phyloP scores from a whole-genome alignment of 2,329 filamentous ascomycete genomes.

The Aspergillus novofumigatus region DNA sequence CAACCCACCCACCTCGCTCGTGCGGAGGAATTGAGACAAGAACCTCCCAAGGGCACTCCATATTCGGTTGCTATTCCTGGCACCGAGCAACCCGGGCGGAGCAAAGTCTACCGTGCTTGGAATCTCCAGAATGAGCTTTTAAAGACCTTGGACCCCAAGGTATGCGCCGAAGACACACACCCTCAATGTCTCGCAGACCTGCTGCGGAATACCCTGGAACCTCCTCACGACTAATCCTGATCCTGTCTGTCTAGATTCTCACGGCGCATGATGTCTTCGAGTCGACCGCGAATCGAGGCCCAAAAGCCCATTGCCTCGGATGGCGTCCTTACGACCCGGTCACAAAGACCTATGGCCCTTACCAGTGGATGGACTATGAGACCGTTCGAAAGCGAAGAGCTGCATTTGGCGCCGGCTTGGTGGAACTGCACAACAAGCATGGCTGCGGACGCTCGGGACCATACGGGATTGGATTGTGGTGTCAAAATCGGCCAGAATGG shows the following conservation, averaged over 20 bases:
- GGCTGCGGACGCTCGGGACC: slow-evolving; percentile 61
- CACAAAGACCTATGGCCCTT: slow-evolving; percentile 71
- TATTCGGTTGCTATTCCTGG: slow-evolving; percentile 76
- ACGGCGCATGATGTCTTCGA: slow-evolving; percentile 83
- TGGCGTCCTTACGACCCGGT: slow-evolving; percentile 71
- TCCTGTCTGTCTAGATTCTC: slow-evolving; percentile 38
- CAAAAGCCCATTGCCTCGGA: slow-evolving; percentile 72
- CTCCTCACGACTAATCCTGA: background rate
- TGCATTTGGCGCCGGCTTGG: slow-evolving; percentile 79
- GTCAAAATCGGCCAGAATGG: slow-evolving; percentile 84
- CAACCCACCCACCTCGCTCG: slow-evolving; percentile 32
- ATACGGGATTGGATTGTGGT: slow-evolving; percentile 78
- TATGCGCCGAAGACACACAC: slow-evolving; percentile 27
- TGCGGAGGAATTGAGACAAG: slow-evolving; percentile 51
- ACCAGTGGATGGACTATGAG: slow-evolving; percentile 77
- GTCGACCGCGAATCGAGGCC: slow-evolving; percentile 55
- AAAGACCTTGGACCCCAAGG: slow-evolving; percentile 65
- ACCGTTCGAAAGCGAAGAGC: slow-evolving; percentile 74
- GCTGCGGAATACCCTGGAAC: background rate
- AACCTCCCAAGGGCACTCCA: slow-evolving; percentile 69
- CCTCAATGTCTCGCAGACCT: too few species aligned
- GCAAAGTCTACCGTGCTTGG: slow-evolving; percentile 78
- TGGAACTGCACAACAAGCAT: slow-evolving; percentile 71
- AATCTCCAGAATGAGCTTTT: slow-evolving; percentile 68
- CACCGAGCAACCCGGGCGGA: slow-evolving; percentile 67